Evolutionary conservation across 2,329 filamentous ascomycete genomes (phyloP).

Genomic region (Colletotrichum sp.): DNA sequence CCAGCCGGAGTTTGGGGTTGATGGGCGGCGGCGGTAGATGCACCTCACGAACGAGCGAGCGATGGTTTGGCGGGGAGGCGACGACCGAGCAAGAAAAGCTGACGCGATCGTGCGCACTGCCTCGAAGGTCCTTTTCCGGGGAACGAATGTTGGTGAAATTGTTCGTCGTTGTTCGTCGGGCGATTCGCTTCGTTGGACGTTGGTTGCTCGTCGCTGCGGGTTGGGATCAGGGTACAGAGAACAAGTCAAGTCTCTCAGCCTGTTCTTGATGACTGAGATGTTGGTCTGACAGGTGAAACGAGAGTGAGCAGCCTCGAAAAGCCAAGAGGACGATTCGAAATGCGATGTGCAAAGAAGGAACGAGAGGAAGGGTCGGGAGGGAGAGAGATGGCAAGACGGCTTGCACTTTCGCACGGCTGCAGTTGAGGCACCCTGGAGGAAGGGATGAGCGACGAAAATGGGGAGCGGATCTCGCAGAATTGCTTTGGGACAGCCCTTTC

Average conservation of each 20-base stretch:
- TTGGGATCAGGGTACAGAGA: neutral
- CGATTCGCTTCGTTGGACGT: neutral
- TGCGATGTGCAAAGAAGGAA: neutral
- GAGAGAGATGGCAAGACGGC: neutral
- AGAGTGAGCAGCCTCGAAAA: neutral
- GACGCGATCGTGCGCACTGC: conserved; percentile 9
- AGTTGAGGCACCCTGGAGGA: conserved; percentile 2
- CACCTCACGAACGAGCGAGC: neutral
- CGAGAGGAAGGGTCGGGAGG: neutral
- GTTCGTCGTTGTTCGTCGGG: neutral
- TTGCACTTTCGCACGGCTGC: neutral
- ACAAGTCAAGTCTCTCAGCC: neutral
- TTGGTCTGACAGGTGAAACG: neutral
- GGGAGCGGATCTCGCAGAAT: neutral
- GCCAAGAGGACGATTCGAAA: neutral
- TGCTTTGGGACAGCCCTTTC: neutral
- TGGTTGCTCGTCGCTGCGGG: neutral
- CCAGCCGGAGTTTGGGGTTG: neutral
- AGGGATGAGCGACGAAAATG: neutral
- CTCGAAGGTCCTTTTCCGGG: neutral
- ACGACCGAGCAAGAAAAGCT: neutral
- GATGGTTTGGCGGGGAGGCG: neutral
- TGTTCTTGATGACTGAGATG: neutral
- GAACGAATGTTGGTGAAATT: neutral
- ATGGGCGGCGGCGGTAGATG: neutral